These are phyloP conservation scores for Candida orba DNA, from an alignment of 805 yeast species.

Conservation along the genomic window DNA sequence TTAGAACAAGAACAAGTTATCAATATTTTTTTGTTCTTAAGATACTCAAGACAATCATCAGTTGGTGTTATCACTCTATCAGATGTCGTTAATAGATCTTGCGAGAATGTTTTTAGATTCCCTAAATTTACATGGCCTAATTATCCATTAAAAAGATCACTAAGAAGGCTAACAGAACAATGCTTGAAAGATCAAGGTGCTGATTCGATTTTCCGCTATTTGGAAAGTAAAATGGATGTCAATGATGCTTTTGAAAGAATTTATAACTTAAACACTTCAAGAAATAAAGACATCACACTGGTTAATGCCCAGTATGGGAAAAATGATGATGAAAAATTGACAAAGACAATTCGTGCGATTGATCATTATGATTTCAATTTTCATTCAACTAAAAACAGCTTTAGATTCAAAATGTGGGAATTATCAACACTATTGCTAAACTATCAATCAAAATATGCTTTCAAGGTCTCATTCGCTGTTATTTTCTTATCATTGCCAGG, in stretches of 20 bases:
- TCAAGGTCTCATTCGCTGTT: constrained; percentile 31
- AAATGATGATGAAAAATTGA: constrained; percentile 1
- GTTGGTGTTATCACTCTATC: constrained; percentile 26
- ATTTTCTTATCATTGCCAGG: constrained; percentile 36
- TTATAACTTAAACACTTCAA: constrained; percentile 38
- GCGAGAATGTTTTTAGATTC: constrained; percentile 1
- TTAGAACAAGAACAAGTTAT: constrained; percentile 29
- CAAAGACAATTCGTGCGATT: constrained; percentile 28
- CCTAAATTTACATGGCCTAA: constrained; percentile 22
- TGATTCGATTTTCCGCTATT: constrained; percentile 34
- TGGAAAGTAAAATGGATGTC: constrained; percentile 36
- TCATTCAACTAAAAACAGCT: constrained; percentile 29
- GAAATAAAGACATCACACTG: constrained; percentile 15
- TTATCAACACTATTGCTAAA: constrained; percentile 27
- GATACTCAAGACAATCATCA: constrained; percentile 36
- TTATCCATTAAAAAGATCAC: constrained; percentile 34
- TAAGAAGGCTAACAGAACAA: constrained; percentile 34
- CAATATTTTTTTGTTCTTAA: constrained; percentile 32
- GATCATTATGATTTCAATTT: constrained; percentile 36
- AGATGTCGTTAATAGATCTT: constrained; percentile 14
- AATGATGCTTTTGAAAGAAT: constrained; percentile 39
- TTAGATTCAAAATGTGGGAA: constrained; percentile 35
- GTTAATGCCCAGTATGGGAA: not conserved
- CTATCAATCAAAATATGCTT: constrained; percentile 36
- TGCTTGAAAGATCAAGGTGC: constrained; percentile 42